A percentile compares a stretch with the other conserved stretches of the same genome.
phyloP scores from a whole-genome alignment of 495 filamentous ascomycete genomes.

The Hypoxylon cercidicola region DNA sequence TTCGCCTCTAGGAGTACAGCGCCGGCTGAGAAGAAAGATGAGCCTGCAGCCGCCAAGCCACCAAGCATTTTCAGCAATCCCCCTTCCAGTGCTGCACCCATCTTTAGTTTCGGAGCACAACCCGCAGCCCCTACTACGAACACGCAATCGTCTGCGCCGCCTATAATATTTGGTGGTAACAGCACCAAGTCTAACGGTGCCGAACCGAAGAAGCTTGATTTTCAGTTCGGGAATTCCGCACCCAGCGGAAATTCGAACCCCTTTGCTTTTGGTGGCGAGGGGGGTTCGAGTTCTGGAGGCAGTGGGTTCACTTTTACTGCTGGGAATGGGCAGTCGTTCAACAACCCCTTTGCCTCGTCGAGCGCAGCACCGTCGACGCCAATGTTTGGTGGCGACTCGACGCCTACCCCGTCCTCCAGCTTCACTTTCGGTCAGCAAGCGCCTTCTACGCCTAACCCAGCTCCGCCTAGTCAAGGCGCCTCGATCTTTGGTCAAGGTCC shows the following conservation, averaged over 20 bases:
- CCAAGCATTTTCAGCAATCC: constrained; percentile 34
- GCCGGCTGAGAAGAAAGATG: constrained; percentile 41
- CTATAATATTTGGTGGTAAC: constrained; percentile 31
- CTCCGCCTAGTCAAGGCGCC: constrained; percentile 4
- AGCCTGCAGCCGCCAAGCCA: constrained; percentile 24
- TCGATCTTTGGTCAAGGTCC: constrained; percentile 25
- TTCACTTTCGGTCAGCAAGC: constrained; percentile 45
- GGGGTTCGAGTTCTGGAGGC: constrained; percentile 14
- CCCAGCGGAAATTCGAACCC: constrained; percentile 13
- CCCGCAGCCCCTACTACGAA: constrained; percentile 11
- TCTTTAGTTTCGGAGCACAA: constrained; percentile 41
- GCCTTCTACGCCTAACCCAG: constrained; percentile 41
- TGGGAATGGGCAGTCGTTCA: constrained; percentile 44
- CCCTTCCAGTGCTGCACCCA: constrained; percentile 26
- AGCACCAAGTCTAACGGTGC: constrained; percentile 17
- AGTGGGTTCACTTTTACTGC: constrained; percentile 55
- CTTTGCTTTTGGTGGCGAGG: constrained; percentile 42
- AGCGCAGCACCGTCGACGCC: constrained; percentile 24
- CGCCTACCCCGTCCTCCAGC: constrained; percentile 47
- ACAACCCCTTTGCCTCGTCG: constrained; percentile 55
- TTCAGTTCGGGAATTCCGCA: constrained; percentile 38
- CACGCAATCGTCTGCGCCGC: constrained; percentile 19
- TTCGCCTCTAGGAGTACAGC: constrained; percentile 37
- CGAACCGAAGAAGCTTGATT: constrained; percentile 32
- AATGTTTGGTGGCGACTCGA: constrained; percentile 36